Evolutionary conservation across 805 yeast genomes (phyloP), one percentile per base, ranked within the genome.

Genomic region (Torulaspora delbrueckii): DNA sequence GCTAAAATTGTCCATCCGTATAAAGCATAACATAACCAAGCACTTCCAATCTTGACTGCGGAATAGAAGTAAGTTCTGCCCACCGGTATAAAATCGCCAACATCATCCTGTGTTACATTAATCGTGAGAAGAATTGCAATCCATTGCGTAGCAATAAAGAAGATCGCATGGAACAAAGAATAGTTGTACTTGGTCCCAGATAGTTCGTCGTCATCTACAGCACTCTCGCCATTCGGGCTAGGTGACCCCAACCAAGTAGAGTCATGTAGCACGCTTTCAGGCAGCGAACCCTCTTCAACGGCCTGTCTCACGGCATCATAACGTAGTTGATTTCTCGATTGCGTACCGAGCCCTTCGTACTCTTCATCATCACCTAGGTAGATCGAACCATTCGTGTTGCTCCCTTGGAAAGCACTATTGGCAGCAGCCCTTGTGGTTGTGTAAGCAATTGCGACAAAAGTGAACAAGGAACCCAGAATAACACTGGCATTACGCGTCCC

Each of bases 401-500:
- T 49, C 46, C 77, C 75, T 65, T 76, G 67, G 71, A 80, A 77
- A 1, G 83, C 80, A 10, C 86, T 79, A 48, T 81, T 82, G 2
- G 91, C 89, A 4, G 97, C 99, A 0, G 98, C 99, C 53, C 98
- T 78, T 1, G 96, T 89, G 0, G 99, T 93, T 1, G 99, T 93
- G 63, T 93, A 95, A 0, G 97, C 97, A 52, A 93, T 86, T 0
- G 99, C 97, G 42, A 87, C 74, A 60, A 93, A 88, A 0, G 99
- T 93, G 71, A 95, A 89, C 13, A 89, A 68, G 0, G 98, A 96
- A 13, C 98, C 98, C 43, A 93, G 61, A 1, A 93, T 78, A 44
- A 90, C 82, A 49, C 95, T 84, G 16, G 88, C 79, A 2, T 95
- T 88, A 57, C 98, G 78, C 1, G 99, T 89, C 3, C 96, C 96